These are phyloP conservation scores for Pseudonitzschia multiseries DNA, from an alignment of 108 stramenopile genomes.

Conservation along the genomic window DNA sequence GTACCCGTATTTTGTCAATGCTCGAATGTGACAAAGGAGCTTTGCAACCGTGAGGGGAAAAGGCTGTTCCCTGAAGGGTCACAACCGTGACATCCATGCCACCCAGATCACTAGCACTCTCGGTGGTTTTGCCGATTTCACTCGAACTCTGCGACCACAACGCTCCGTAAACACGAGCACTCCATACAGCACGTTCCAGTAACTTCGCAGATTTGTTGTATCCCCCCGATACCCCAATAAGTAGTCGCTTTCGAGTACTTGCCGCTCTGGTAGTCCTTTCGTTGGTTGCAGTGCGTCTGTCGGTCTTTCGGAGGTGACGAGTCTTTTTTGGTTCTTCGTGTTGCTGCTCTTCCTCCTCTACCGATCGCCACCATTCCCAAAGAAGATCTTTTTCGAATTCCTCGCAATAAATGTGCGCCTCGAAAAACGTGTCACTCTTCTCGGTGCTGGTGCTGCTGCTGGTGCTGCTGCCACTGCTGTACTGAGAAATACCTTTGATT, in stretches of 20 bases:
- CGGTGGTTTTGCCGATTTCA: neutral
- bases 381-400: conserved; percentile 10
- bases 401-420: conserved; percentile 5
- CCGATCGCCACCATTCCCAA: conserved; percentile 31
- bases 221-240: conserved; percentile 22
- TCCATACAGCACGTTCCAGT: conserved; percentile 12
- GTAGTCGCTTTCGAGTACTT: conserved; percentile 8
- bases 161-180: conserved; percentile 26
- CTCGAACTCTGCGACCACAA: neutral
- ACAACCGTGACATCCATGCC: conserved; percentile 17
- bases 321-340: neutral
- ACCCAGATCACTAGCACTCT: neutral
- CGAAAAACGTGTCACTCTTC: neutral
- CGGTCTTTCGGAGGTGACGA: neutral
- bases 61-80: conserved; percentile 27
- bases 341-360: conserved; percentile 1
- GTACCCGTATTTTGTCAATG: conserved; percentile 30
- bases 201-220: conserved; percentile 23
- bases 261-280: neutral
- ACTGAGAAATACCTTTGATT: conserved; percentile 17
- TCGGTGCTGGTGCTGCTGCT: no score
- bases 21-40: conserved; percentile 11
- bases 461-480: neutral
- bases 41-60: conserved; percentile 22
- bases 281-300: neutral